Evolutionary conservation across 108 stramenopile genomes (phyloP).

Genomic region (Thalassiosira profunda): DNA sequence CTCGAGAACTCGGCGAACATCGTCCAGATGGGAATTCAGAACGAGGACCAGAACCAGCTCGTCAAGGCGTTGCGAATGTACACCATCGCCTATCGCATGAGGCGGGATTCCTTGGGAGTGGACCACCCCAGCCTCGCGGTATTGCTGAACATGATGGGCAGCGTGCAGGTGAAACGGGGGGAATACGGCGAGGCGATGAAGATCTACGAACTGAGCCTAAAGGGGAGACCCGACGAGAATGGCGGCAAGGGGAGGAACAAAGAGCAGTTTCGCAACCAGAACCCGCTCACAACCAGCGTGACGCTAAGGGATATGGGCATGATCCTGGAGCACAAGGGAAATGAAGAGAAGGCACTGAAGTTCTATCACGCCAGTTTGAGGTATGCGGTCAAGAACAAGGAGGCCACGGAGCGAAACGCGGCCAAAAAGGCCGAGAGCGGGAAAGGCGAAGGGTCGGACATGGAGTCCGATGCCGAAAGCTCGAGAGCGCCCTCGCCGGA

Average conservation of each 20-base stretch:
- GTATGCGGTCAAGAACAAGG: slow-evolving; percentile 45
- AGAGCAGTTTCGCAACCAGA: slow-evolving; percentile 12
- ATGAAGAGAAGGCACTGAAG: slow-evolving; percentile 67
- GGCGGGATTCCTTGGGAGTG: slow-evolving; percentile 67
- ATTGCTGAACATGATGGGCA: slow-evolving; percentile 85
- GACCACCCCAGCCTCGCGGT: slow-evolving; percentile 79
- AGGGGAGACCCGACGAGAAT: slow-evolving; percentile 50
- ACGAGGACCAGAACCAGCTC: slow-evolving; percentile 62
- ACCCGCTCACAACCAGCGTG: slow-evolving; percentile 61
- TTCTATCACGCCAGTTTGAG: slow-evolving; percentile 85
- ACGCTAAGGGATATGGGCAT: slow-evolving; percentile 88
- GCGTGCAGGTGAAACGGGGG: slow-evolving; percentile 78
- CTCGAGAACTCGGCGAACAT: slow-evolving; percentile 79
- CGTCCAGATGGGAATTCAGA: slow-evolving; percentile 84
- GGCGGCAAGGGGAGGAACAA: slow-evolving; percentile 5
- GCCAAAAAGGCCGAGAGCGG: neutral
- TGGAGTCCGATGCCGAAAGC: neutral
- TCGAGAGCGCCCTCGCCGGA: neutral
- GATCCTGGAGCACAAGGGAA: slow-evolving; percentile 74
- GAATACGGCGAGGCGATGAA: slow-evolving; percentile 82
- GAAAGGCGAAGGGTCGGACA: neutral
- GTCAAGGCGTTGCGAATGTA: slow-evolving; percentile 85
- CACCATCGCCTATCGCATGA: slow-evolving; percentile 89
- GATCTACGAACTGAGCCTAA: slow-evolving; percentile 75
- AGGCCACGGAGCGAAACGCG: neutral